Evolutionary conservation across 2,329 filamentous ascomycete species (phyloP).

Genomic region (Erysiphe neolycopersici): DNA sequence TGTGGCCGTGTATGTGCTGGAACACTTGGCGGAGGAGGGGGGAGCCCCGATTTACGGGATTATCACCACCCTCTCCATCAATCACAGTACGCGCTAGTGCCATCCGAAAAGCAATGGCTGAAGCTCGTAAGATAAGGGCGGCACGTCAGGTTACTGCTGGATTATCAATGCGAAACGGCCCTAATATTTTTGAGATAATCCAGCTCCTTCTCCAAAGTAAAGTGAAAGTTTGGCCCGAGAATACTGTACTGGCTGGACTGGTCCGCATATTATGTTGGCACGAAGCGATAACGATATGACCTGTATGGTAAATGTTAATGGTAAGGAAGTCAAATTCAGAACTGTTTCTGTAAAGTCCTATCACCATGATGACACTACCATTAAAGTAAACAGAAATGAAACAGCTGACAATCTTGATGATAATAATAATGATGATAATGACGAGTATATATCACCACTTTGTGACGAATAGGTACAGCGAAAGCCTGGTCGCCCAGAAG

Average conservation of each 20-base stretch:
- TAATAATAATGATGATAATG: not conserved
- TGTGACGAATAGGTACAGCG: not conserved
- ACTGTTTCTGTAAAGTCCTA: not conserved
- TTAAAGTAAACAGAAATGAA: not conserved
- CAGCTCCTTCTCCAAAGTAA: not conserved
- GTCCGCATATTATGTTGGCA: not conserved
- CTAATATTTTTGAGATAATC: not conserved
- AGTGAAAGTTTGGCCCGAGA: not conserved
- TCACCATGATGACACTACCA: not conserved
- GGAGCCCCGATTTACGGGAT: no score
- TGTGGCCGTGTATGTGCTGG: no score
- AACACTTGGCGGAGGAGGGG: no score
- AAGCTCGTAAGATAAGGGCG: conserved; percentile 1
- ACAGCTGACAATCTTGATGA: not conserved
- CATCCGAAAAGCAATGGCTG: not conserved
- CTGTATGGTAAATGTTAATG: not conserved
- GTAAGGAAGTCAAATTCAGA: not conserved
- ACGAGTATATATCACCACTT: not conserved
- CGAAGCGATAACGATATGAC: not conserved
- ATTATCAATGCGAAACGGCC: not conserved
- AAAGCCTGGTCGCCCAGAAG: not conserved
- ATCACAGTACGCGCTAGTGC: not conserved
- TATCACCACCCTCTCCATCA: not conserved
- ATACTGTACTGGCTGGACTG: not conserved
- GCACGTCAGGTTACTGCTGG: not conserved